Conservation (phyloP, 2,329 filamentous ascomycete genomes). For the Monilinia aucupariae region DNA sequence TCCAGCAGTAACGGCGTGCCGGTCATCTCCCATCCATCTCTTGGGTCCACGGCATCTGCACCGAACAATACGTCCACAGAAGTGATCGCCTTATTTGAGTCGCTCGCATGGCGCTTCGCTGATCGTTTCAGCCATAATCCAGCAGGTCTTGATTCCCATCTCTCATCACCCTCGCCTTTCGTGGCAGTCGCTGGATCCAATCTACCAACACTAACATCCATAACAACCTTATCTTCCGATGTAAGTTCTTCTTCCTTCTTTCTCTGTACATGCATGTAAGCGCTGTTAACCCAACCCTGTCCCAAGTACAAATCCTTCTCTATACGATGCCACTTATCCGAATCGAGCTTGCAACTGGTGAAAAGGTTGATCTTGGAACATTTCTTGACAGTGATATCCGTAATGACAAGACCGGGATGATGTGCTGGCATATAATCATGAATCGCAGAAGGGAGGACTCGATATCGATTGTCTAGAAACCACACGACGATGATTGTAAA, state of each 20-base stretch:
- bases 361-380: slow-evolving; percentile 59
- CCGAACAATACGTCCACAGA: slow-evolving; percentile 66
- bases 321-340: slow-evolving; percentile 56
- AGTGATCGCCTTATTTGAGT: slow-evolving; percentile 48
- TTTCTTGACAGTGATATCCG: slow-evolving; percentile 60
- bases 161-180: slow-evolving; percentile 48
- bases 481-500: slow-evolving; percentile 54
- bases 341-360: slow-evolving; percentile 55
- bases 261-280: slow-evolving; percentile 62
- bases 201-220: slow-evolving; percentile 59
- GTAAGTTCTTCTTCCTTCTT: slow-evolving; percentile 65
- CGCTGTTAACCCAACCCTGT: slow-evolving; percentile 57
- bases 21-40: slow-evolving; percentile 76
- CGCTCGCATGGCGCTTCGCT: slow-evolving; percentile 46
- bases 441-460: slow-evolving; percentile 61
- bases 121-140: slow-evolving; percentile 60
- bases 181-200: slow-evolving; percentile 50
- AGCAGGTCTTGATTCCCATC: slow-evolving; percentile 62
- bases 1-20: slow-evolving; percentile 70
- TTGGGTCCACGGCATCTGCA: slow-evolving; percentile 76
- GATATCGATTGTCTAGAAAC: slow-evolving; percentile 63
- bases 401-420: slow-evolving; percentile 63
- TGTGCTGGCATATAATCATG: slow-evolving; percentile 64
- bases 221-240: slow-evolving; percentile 55
- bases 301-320: slow-evolving; percentile 68